A percentile compares a stretch with the other conserved stretches of the same genome.
Conservation (phyloP, 179 eudicot genomes). For the Silene coronaria region DNA sequence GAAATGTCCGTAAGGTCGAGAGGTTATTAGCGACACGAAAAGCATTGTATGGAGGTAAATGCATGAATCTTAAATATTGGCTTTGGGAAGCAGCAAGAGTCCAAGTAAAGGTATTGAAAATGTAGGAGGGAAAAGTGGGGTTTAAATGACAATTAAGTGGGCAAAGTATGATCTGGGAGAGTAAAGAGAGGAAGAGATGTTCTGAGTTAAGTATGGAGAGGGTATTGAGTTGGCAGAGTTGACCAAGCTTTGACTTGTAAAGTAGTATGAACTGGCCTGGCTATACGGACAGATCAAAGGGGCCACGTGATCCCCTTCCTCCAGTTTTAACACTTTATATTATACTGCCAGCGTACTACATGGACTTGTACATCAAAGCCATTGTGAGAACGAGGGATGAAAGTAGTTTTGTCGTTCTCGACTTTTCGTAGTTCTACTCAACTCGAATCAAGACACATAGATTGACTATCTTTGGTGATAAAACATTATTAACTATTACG, state of each 20-base stretch:
- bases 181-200: neutral
- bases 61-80: slow-evolving; percentile 13
- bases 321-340: neutral
- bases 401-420: too few species aligned
- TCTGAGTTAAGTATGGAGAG: slow-evolving; percentile 4
- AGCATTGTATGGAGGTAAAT: neutral
- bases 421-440: too few species aligned
- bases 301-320: slow-evolving; percentile 23
- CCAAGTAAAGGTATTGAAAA: slow-evolving; percentile 7
- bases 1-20: neutral
- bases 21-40: neutral
- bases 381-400: too few species aligned
- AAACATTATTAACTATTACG: too few species aligned
- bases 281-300: slow-evolving; percentile 24
- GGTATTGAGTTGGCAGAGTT: slow-evolving; percentile 17
- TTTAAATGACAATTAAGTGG: slow-evolving; percentile 8
- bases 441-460: too few species aligned
- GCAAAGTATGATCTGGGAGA: neutral
- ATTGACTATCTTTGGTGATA: too few species aligned
- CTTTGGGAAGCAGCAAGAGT: slow-evolving; percentile 27
- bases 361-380: too few species aligned
- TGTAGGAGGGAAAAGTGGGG: slow-evolving; percentile 4
- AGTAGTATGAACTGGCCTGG: slow-evolving; percentile 30
- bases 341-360: neutral
- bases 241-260: slow-evolving; percentile 30